phyloP scores from a whole-genome alignment of 306 rosid species.

The Vigna trinervia region DNA sequence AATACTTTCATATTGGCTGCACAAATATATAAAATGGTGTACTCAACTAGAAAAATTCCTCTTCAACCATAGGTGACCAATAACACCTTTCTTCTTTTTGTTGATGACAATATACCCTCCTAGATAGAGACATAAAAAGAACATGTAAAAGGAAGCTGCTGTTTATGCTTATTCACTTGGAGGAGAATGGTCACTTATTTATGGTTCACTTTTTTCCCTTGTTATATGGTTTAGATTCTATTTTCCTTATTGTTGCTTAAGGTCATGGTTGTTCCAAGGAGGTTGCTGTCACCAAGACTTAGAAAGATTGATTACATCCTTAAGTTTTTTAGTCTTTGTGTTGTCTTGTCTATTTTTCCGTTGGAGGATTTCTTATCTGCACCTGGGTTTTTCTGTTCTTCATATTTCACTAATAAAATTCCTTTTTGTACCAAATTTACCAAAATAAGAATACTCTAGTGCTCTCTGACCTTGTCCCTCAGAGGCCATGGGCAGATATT shows the following conservation, averaged over 20 bases:
- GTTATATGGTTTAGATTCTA: neutral
- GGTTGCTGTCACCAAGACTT: neutral
- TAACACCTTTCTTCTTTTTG: neutral
- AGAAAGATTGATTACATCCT: neutral
- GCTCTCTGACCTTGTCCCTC: neutral
- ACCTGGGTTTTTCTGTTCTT: neutral
- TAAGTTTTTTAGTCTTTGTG: neutral
- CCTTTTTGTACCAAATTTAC: neutral
- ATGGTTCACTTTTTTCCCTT: neutral
- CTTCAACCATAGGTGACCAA: neutral
- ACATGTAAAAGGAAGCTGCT: neutral
- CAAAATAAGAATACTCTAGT: neutral
- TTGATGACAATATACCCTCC: neutral
- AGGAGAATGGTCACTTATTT: neutral
- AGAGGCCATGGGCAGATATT: neutral
- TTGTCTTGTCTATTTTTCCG: neutral
- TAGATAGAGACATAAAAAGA: neutral
- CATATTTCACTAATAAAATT: neutral
- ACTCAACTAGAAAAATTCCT: neutral
- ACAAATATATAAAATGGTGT: neutral
- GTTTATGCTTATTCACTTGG: neutral
- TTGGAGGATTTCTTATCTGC: constrained; percentile 13
- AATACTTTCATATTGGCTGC: neutral
- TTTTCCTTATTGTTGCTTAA: neutral
- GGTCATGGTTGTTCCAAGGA: neutral